Conservation (phyloP, 768 basidiomycete species). For the Kwoniella botswanensis region DNA sequence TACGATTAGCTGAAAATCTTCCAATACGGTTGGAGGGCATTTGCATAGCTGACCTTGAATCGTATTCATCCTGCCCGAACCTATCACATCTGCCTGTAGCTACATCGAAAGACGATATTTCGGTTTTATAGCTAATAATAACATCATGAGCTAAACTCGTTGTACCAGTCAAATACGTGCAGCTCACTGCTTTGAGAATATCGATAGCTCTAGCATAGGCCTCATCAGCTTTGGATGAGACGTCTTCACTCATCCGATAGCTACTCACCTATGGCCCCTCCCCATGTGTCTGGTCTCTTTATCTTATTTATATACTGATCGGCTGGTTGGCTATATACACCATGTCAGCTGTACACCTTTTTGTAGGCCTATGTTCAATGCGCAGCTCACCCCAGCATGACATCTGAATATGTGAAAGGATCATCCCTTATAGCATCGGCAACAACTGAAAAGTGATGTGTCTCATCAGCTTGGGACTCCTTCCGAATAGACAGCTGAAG, state of each 20-base stretch:
- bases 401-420: constrained; percentile 76
- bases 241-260: background rate
- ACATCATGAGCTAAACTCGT: background rate
- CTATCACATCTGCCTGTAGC: constrained; percentile 87
- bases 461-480: background rate
- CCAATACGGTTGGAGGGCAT: background rate
- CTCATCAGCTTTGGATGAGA: background rate
- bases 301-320: constrained; percentile 82
- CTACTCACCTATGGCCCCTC: constrained; percentile 81
- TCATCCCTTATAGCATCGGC: constrained; percentile 78
- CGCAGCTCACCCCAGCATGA: constrained; percentile 77
- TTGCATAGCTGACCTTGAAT: constrained; percentile 58
- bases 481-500: background rate
- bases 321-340: constrained; percentile 63
- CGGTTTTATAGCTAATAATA: constrained; percentile 66
- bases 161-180: background rate
- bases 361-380: background rate
- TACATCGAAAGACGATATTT: constrained; percentile 89
- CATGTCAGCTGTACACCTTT: constrained; percentile 12
- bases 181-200: constrained; percentile 72
- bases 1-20: constrained; percentile 11
- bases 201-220: constrained; percentile 63
- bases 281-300: constrained; percentile 80
- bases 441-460: constrained; percentile 66
- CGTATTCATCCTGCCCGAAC: constrained; percentile 67